A percentile compares a stretch with the other conserved stretches of the same genome.
phyloP scores from a whole-genome alignment of 495 filamentous ascomycete genomes.

The Trichoderma erinaceum region DNA sequence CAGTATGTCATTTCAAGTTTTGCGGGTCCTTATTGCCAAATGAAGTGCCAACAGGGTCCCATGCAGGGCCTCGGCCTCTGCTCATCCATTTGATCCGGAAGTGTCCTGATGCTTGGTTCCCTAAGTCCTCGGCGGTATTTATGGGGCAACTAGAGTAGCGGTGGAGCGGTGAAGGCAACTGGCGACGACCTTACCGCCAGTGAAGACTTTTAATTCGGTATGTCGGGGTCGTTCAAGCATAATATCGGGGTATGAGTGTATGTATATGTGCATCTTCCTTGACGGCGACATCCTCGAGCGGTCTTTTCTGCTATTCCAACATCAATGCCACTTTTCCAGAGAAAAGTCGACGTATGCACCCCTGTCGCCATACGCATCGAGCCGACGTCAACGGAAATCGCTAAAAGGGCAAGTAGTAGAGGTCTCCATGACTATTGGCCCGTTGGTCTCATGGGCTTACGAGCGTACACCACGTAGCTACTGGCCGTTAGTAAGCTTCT shows the following conservation, averaged over 20 bases:
- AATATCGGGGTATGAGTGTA: not conserved
- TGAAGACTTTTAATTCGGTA: not conserved
- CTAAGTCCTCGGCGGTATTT: not conserved
- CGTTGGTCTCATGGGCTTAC: conserved; percentile 21
- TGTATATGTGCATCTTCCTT: not conserved
- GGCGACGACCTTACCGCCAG: not conserved
- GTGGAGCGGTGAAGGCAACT: not conserved
- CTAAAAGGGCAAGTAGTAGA: not conserved
- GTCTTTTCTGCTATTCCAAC: not conserved
- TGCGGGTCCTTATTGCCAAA: not conserved
- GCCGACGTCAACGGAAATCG: not conserved
- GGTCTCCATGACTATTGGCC: not conserved
- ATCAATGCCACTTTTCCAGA: conserved; percentile 4
- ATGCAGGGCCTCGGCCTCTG: not conserved
- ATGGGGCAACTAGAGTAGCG: conserved; percentile 1
- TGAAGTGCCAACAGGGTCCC: not conserved
- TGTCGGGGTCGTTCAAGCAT: not conserved
- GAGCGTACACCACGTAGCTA: conserved; percentile 26
- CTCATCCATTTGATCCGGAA: not conserved
- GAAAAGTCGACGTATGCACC: not conserved
- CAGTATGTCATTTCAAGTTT: not conserved
- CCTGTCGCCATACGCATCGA: conserved; percentile 5
- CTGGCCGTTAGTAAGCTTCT: not conserved
- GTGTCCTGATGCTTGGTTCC: not conserved
- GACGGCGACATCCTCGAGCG: too few species aligned